Evolutionary conservation across 2,329 filamentous ascomycete genomes (phyloP).

Genomic region (Trichoderma polysporum): DNA sequence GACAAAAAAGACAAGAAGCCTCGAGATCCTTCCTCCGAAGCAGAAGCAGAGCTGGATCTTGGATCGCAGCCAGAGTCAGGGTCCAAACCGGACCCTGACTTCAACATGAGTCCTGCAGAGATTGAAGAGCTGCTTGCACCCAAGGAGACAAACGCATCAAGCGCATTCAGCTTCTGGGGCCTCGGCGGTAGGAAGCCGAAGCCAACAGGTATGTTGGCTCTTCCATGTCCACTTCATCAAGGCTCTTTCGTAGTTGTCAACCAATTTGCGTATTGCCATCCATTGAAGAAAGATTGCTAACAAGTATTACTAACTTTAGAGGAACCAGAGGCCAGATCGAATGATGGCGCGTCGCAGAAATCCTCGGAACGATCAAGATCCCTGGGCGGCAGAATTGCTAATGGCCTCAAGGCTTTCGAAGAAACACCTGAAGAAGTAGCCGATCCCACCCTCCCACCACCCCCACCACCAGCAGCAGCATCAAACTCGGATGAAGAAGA

Average conservation of each 20-base stretch:
- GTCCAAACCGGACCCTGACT: conserved; percentile 23
- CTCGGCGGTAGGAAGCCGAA: conserved; percentile 44
- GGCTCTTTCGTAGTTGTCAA: not conserved
- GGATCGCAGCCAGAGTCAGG: conserved; percentile 20
- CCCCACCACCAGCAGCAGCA: conserved; percentile 39
- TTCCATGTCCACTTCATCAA: conserved; percentile 21
- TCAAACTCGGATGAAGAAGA: conserved; percentile 25
- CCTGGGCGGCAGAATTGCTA: conserved; percentile 53
- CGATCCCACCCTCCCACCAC: conserved; percentile 37
- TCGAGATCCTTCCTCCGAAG: conserved; percentile 25
- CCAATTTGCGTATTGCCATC: conserved; percentile 26
- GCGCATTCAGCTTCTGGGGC: conserved; percentile 60
- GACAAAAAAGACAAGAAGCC: conserved; percentile 33
- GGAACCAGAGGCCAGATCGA: conserved; percentile 16
- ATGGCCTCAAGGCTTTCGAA: conserved; percentile 59
- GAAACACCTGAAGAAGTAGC: conserved; percentile 41
- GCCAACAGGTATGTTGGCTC: conserved; percentile 42
- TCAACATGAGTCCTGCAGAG: conserved; percentile 43
- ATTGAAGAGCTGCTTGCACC: conserved; percentile 44
- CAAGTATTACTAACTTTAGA: conserved; percentile 45
- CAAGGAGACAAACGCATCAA: conserved; percentile 35
- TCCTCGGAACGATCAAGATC: conserved; percentile 44
- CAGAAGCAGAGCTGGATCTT: conserved; percentile 20
- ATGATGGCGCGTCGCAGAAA: conserved; percentile 42
- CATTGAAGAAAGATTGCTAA: conserved; percentile 53